phyloP scores from a whole-genome alignment of 129 eudicot species.

The Cynara cardunculus region DNA sequence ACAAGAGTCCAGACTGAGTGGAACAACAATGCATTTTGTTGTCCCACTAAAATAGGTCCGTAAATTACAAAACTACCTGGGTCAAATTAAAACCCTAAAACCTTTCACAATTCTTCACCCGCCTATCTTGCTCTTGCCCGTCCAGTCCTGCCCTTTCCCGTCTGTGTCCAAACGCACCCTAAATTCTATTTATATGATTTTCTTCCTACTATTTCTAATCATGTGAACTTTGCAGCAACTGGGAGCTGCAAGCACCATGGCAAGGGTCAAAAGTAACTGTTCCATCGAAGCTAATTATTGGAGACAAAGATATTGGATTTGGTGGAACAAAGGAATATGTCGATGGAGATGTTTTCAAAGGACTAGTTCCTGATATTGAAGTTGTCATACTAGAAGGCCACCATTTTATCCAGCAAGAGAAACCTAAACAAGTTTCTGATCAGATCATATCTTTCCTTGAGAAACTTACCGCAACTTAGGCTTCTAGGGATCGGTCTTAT shows the following conservation, averaged over 20 bases:
- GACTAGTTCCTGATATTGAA: constrained; percentile 19
- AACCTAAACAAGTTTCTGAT: constrained; percentile 22
- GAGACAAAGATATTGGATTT: constrained; percentile 21
- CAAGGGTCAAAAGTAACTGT: constrained; percentile 23
- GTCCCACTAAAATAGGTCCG: background rate
- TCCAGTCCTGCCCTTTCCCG: no score
- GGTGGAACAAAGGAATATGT: constrained; percentile 10
- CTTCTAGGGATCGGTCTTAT: background rate
- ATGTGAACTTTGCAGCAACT: constrained; percentile 8
- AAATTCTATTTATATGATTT: background rate
- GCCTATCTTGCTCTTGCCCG: no score
- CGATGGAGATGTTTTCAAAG: constrained; percentile 13
- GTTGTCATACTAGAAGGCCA: constrained; percentile 23
- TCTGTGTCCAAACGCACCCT: no score
- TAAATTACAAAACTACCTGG: no score
- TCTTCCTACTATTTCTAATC: background rate
- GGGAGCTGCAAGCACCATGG: constrained; percentile 30
- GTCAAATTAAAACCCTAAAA: no score
- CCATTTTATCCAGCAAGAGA: constrained; percentile 24
- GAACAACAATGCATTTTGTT: no score
- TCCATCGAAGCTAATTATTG: constrained; percentile 22
- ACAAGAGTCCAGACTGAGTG: background rate
- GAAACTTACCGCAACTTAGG: background rate
- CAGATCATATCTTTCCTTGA: constrained; percentile 17
- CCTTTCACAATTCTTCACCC: no score